These are phyloP conservation scores for Penicillium thymicola DNA, from an alignment of 2,329 filamentous ascomycete species.

Conservation along the genomic window DNA sequence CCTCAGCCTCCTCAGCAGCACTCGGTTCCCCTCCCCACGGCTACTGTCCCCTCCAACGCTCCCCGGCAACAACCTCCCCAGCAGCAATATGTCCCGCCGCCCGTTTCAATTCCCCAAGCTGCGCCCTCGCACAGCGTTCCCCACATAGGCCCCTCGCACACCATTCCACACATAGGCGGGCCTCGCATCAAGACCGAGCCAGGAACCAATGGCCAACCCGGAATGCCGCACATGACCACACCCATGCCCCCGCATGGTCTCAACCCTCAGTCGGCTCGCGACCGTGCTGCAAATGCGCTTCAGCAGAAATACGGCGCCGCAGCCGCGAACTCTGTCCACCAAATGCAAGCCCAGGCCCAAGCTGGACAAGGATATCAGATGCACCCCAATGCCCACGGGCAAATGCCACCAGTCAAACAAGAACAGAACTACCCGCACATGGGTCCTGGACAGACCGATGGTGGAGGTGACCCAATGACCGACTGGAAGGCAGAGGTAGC, in stretches of 20 bases:
- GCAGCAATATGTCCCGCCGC: constrained; percentile 37
- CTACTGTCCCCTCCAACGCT: constrained; percentile 46
- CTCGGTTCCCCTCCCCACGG: constrained; percentile 36
- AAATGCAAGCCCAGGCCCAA: constrained; percentile 43
- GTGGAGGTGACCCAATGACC: constrained; percentile 56
- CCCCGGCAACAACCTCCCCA: constrained; percentile 35
- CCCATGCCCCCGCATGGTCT: constrained; percentile 32
- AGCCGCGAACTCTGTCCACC: constrained; percentile 43
- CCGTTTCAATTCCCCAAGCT: constrained; percentile 34
- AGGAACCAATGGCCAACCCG: constrained; percentile 38
- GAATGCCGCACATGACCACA: constrained; percentile 35
- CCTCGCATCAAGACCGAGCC: constrained; percentile 55
- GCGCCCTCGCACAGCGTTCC: constrained; percentile 28
- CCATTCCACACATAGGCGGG: constrained; percentile 29
- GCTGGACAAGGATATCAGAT: constrained; percentile 36
- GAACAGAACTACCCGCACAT: constrained; percentile 41
- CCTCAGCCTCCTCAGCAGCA: constrained; percentile 50
- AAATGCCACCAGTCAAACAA: constrained; percentile 44
- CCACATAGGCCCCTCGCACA: constrained; percentile 31
- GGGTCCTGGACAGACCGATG: constrained; percentile 68
- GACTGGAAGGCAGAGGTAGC: constrained; percentile 50
- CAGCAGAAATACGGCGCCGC: constrained; percentile 47
- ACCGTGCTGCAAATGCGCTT: constrained; percentile 53
- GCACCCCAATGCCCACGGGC: constrained; percentile 30
- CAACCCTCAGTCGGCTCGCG: constrained; percentile 50